These are phyloP conservation scores for Lepiota venenata DNA, from an alignment of 768 basidiomycete genomes.

Conservation along the genomic window DNA sequence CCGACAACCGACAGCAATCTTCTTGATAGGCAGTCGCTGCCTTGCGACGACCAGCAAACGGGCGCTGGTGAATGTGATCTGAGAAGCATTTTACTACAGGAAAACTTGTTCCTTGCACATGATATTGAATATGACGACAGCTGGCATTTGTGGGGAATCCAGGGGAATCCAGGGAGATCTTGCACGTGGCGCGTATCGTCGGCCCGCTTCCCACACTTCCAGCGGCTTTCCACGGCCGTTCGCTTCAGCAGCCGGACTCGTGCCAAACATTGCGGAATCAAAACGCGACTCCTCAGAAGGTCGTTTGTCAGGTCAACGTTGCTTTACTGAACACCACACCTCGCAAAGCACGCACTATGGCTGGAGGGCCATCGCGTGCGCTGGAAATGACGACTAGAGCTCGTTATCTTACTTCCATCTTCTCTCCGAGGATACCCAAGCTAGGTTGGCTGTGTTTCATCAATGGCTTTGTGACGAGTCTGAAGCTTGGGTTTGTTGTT, in stretches of 20 bases:
- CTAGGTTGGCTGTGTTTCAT: neutral
- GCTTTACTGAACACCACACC: conserved; percentile 11
- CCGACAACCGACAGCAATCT: too few species aligned
- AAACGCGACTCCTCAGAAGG: neutral
- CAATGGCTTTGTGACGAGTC: neutral
- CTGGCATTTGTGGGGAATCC: neutral
- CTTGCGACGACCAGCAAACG: too few species aligned
- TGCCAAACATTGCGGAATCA: neutral
- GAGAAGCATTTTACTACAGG: too few species aligned
- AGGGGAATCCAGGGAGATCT: neutral
- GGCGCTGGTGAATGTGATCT: too few species aligned
- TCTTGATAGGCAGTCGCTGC: too few species aligned
- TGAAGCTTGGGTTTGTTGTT: neutral
- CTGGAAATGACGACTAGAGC: conserved; percentile 23
- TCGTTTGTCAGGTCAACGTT: conserved; percentile 9
- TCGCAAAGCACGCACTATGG: conserved; percentile 23
- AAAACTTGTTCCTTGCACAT: too few species aligned
- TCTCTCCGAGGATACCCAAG: conserved; percentile 4
- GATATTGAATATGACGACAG: neutral
- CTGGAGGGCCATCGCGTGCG: conserved; percentile 25
- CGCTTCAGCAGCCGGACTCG: neutral
- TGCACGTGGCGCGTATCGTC: conserved; percentile 1
- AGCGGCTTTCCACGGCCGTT: conserved; percentile 4
- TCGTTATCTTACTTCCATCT: conserved; percentile 17
- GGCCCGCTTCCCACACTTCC: conserved; percentile 5